These are phyloP conservation scores for Cladosporium sp. DNA, from an alignment of 2,329 filamentous ascomycete genomes.

Conservation along the genomic window DNA sequence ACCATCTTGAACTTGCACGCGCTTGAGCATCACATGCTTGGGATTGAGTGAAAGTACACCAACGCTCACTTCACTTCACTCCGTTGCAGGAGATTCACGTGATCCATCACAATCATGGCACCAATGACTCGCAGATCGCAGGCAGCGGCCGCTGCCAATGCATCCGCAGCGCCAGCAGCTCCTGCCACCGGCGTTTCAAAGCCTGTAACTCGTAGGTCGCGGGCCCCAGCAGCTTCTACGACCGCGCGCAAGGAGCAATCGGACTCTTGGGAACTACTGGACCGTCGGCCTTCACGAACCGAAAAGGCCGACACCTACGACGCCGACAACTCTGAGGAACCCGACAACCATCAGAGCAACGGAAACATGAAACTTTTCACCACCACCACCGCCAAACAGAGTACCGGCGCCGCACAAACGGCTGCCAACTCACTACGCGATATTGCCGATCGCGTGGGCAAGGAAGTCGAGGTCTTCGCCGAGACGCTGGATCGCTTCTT, in stretches of 20 bases:
- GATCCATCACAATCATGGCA: constrained; percentile 3
- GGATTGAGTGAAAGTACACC: too few relatives aligned
- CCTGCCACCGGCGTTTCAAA: constrained; percentile 5
- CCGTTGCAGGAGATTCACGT: not conserved
- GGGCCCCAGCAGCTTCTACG: not conserved
- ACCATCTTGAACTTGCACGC: too few relatives aligned
- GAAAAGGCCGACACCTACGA: not conserved
- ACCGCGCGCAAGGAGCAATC: constrained; percentile 3
- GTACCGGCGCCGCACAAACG: constrained; percentile 31
- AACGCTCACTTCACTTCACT: too few relatives aligned
- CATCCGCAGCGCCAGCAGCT: not conserved
- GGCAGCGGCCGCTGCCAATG: constrained; percentile 4
- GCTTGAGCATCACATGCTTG: too few relatives aligned
- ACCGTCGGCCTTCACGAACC: constrained; percentile 1
- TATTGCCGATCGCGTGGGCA: constrained; percentile 64
- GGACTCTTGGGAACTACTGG: constrained; percentile 17
- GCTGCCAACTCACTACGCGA: constrained; percentile 44
- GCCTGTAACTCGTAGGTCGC: constrained; percentile 8
- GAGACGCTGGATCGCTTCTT: constrained; percentile 71
- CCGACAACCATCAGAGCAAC: constrained; percentile 10
- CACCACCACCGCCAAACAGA: constrained; percentile 30
- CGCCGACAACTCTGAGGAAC: constrained; percentile 1
- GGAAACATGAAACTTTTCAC: constrained; percentile 13
- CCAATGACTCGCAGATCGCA: constrained; percentile 17
- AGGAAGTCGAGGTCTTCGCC: constrained; percentile 83